phyloP scores from a whole-genome alignment of 2,329 filamentous ascomycete genomes.

The Mariannaea sp. region DNA sequence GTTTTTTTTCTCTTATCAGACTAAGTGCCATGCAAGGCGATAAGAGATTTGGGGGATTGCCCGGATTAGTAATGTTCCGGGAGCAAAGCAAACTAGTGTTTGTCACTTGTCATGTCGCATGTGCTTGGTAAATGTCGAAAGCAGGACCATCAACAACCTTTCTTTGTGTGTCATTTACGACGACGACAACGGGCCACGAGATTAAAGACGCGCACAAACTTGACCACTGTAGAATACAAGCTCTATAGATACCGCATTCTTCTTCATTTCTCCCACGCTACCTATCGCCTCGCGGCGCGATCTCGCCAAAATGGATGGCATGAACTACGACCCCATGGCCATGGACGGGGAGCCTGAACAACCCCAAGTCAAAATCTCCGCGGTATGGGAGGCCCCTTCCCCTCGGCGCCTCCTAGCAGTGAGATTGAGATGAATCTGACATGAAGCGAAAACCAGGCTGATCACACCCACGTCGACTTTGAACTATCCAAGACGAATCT shows the following conservation, averaged over 20 bases:
- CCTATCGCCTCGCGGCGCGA: constrained; percentile 21
- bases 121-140: constrained; percentile 18
- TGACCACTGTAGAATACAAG: not conserved
- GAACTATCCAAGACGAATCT: constrained; percentile 88
- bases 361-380: constrained; percentile 64
- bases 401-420: constrained; percentile 11
- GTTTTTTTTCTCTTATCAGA: constrained; percentile 41
- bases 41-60: constrained; percentile 30
- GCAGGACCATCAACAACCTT: constrained; percentile 21
- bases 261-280: constrained; percentile 10
- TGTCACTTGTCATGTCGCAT: too few species aligned
- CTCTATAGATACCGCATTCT: constrained; percentile 4
- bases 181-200: not conserved
- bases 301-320: constrained; percentile 46
- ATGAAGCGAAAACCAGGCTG: constrained; percentile 61
- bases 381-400: constrained; percentile 47
- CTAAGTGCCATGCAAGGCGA: constrained; percentile 27
- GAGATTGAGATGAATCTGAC: constrained; percentile 29
- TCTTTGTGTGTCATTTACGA: constrained; percentile 9
- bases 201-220: not conserved
- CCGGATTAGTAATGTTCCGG: constrained; percentile 41
- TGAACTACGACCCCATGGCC: constrained; percentile 66
- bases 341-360: constrained; percentile 63
- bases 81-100: constrained; percentile 1
- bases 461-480: constrained; percentile 84